Base-by-base conservation (phyloP, 1,284 basidiomycete species). In the Hymenochaete sp. region DNA sequence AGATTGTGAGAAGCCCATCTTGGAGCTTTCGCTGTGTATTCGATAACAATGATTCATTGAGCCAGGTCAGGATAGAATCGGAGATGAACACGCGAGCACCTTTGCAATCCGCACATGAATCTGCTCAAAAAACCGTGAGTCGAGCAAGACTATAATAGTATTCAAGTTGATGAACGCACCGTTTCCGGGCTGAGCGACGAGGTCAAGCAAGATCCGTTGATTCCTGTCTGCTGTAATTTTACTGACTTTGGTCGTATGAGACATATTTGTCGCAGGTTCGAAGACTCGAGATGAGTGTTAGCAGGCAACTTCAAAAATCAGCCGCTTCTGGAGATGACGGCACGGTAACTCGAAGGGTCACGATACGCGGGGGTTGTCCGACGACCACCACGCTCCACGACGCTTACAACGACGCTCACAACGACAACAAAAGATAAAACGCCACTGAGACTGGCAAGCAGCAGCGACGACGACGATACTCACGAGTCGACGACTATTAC, bases 41-140 rank as follows among this genome's bases (percentile, higher is more conserved):
- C 7, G 19, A 14, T 22, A 33, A 14, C 13, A 19, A 37, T 22
- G 26, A 27, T 9, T 14, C 8, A 22, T 35, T 19, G 21, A 35
- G 6, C 13, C 32, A 72, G 24, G 21, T 35, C 32, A 37, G 43
- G 7, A 35, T 28, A 37, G n/a, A n/a, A n/a, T n/a, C n/a, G n/a
- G n/a, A n/a, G n/a, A n/a, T n/a, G n/a, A n/a, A n/a, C 18, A 24
- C 18, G 32, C 32, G 13, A 35, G 5, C 13, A 44, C 77, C 67
- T 61, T 82, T 85, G 63, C 89, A 93, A 63, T 93, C 89, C 7
- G 89, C 89, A 60, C 89, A 93, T 18, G 75, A 58, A 61, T 86
- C 86, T 88, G 21, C 21, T 35, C 56, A 11, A 43, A 50, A 7
- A 11, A 31, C 16, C n/a, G 42, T 18, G 32, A 33, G 18, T 25